Evolutionary conservation across 202 grass and related monocot species (phyloP).

Genomic region (Setaria viridis): DNA sequence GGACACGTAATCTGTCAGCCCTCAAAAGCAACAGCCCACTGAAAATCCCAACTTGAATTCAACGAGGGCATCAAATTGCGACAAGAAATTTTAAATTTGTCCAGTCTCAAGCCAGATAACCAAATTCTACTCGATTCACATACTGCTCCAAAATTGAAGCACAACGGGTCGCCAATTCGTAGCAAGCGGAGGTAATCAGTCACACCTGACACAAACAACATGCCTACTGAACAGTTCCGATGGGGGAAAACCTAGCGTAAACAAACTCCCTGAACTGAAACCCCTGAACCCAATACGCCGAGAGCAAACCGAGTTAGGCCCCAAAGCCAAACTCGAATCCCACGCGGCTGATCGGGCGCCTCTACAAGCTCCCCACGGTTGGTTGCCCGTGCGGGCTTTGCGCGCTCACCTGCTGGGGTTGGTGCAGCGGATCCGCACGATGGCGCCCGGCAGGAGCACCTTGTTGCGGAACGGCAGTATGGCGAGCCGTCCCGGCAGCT

Average conservation of each 20-base stretch:
- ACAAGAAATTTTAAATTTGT: background rate
- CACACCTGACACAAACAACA: background rate
- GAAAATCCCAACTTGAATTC: background rate
- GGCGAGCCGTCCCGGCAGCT: slow-evolving; percentile 82
- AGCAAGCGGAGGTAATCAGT: background rate
- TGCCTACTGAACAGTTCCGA: background rate
- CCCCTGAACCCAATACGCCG: background rate
- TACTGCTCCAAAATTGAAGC: background rate
- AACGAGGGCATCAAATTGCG: slow-evolving; percentile 26
- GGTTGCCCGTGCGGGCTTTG: background rate
- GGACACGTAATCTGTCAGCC: slow-evolving; percentile 27
- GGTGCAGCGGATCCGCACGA: slow-evolving; percentile 97
- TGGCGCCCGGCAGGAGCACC: slow-evolving; percentile 91
- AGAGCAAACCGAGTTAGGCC: slow-evolving; percentile 23
- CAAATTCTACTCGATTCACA: background rate
- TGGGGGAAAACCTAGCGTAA: slow-evolving; percentile 38
- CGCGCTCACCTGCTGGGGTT: slow-evolving; percentile 67
- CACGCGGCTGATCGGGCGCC: background rate
- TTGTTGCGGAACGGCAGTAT: slow-evolving; percentile 98
- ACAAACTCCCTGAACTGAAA: slow-evolving; percentile 38
- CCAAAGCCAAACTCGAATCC: background rate
- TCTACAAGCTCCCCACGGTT: background rate
- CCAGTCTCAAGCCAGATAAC: slow-evolving; percentile 2
- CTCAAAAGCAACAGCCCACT: slow-evolving; percentile 13
- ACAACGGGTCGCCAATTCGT: background rate